Evolutionary conservation across 2,329 filamentous ascomycete species (phyloP), one percentile per base, ranked within the genome.

Genomic region (Colletotrichum godetiae): DNA sequence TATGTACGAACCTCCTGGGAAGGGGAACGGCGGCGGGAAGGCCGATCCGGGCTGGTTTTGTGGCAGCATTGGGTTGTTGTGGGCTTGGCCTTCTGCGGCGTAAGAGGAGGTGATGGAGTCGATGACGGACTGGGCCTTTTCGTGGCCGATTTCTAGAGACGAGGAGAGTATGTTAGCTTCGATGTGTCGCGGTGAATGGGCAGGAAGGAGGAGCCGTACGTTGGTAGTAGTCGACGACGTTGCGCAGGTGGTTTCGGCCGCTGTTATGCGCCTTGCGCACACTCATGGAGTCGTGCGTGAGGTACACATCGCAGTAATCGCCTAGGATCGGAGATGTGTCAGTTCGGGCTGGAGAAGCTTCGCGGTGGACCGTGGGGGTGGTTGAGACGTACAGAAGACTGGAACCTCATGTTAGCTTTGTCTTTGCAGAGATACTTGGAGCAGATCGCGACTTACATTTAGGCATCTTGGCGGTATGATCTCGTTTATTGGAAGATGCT

Each of bases 251-350:
- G 86, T 99, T 99, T 79, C 96, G 92, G 75, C 97, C 97, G 82
- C 92, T 93, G 88, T 99, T 99, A 86, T 99, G 97, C 62, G 97
- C 97, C 87, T 98, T 98, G 79, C 97, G 95, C 85, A 99, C 97
- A 86, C 95, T 98, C 96, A 98, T 98, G 58, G 95, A 98, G 89
- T 99, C 97, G 90, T 99, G 97, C 78, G 97, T 99, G 79, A 99
- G 93, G 90, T 99, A 99, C 84, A 99, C 97, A 93, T 99, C 97
- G 90, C 97, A 99, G 86, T 99, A 99, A 84, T 99, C 97, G 89
- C 95, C 84, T 85, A n/a, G 55, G 63, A 29, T n/a, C 19, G 53
- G 65, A 27, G 27, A 13, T 27, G 22, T 29, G 74, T 79, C 65
- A 80, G 77, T 73, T 46, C 33, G 64, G 66, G 19, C 46, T 74